Base-by-base conservation (phyloP, 371 early-diverging fungal genomes). In the Blyttiomyces sp. region DNA sequence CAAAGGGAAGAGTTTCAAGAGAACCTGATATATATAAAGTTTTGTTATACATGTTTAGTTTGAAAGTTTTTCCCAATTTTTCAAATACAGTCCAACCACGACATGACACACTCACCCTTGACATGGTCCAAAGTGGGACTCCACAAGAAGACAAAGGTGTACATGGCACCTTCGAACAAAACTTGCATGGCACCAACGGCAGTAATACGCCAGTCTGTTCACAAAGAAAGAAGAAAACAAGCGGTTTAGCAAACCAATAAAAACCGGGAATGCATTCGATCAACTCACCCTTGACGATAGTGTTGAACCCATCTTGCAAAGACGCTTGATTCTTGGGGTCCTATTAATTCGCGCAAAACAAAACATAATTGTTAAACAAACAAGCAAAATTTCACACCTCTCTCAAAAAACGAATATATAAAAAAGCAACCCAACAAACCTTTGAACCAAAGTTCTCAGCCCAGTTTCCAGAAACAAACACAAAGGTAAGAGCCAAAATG, bases 121-220 rank as follows among this genome's bases (percentile, higher is more conserved):
- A 62, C 26, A 19, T 56, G 44, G 66, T 88, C 88, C 24, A 91
- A 61, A 6, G 87, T 83, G 3, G 89, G 89, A 1, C 81, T 80
- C 74, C 86, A 91, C 11, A 91, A 65, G 61, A 46, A 91, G 59
- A 90, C 89, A 69, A 90, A 90, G 1, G 83, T 83, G 70, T 90
- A 90, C 90, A 90, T 90, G 57, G 87, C 82, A 43, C 84, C 82
- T 62, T 91, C 91, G 72, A 88, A 89, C 6, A 84, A 72, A 3
- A 84, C 83, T 66, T 89, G 89, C 28, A 88, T 89, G 11, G 80
- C 57, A 4, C 89, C 89, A 54, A 87, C 68, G 0, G 83, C 73
- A 1, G 87, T 61, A 26, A 91, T 85, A 33, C 79, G 81, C 42
- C 36, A 43, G 46, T 57, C 69, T 39, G 32, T 42, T n/a, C n/a